Base-by-base conservation (phyloP, 169 alveolate genomes). In the Theileria equi region DNA sequence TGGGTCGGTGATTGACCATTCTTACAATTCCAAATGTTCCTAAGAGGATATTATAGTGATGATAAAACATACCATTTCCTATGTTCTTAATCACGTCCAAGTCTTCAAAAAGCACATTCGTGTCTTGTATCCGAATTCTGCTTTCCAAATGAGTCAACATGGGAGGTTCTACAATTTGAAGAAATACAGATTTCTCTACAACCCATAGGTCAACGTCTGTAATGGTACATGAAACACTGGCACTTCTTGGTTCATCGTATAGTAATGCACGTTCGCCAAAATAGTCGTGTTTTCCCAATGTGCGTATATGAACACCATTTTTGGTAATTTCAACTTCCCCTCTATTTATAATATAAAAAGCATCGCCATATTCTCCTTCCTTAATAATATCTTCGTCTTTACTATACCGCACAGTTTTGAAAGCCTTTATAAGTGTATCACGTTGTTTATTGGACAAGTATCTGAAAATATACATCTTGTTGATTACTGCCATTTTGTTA, bases 201-300 rank as follows among this genome's bases (percentile, higher is more conserved):
- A 90, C 90, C 97, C 97, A 88, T 41, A 86, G 82, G 31, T 78
- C 90, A 2, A 79, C 60, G 41, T 69, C 64, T n/a, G 85, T 41
- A 34, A 84, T 72, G 54, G 76, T 80, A 29, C 90, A 74, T 58
- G 88, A 88, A 35, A 94, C 95, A 3, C 98, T 88, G n/a, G 98
- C 97, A 2, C 94, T 73, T 40, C 98, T 71, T 29, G 91, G 89
- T 79, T 94, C 98, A 54, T 93, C 93, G 49, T 89, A 91, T 48
- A 96, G 79, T 19, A 95, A 71, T 5, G 98, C 95, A 43, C 98
- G 85, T 60, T 96, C 99, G 6, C 98, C 98, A 70, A 96, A 96
- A 70, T 92, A 96, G 74, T 95, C 98, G 52, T 91, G 86, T 48
- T 90, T 92, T 19, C 94, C 95, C 29, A 92, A 74, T 8, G 95